Evolutionary conservation across 2,329 filamentous ascomycete genomes (phyloP).

Genomic region (Fusarium azukiicola): DNA sequence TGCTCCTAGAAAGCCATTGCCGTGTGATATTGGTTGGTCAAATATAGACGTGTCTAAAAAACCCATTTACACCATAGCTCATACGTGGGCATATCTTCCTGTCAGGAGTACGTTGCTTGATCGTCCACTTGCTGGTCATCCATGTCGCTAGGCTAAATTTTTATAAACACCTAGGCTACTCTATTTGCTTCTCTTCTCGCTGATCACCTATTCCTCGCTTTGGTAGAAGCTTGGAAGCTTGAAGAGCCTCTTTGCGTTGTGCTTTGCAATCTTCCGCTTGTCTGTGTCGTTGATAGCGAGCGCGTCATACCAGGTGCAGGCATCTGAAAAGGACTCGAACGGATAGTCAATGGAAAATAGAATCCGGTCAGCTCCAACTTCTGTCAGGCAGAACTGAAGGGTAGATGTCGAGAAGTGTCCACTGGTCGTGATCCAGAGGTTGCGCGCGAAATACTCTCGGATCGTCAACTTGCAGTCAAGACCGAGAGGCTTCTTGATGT

Average conservation of each 20-base stretch:
- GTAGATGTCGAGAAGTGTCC: conserved; percentile 77
- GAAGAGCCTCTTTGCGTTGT: conserved; percentile 67
- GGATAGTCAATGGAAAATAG: conserved; percentile 77
- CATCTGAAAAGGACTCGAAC: conserved; percentile 70
- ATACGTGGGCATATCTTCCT: too few species aligned
- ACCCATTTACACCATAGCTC: too few species aligned
- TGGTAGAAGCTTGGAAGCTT: conserved; percentile 57
- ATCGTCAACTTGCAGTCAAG: conserved; percentile 71
- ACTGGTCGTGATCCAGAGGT: conserved; percentile 78
- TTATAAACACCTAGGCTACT: background rate
- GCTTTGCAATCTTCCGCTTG: conserved; percentile 65
- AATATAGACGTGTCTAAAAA: too few species aligned
- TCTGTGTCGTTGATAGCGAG: conserved; percentile 59
- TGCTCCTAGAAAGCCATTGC: too few species aligned
- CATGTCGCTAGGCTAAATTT: too few species aligned
- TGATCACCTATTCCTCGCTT: conserved; percentile 40
- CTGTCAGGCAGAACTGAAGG: conserved; percentile 70
- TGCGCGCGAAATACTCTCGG: conserved; percentile 74
- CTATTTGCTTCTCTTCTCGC: background rate
- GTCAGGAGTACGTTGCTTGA: too few species aligned
- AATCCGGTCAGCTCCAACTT: conserved; percentile 72
- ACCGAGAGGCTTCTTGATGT: conserved; percentile 73
- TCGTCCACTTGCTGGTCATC: too few species aligned
- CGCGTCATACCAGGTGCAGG: conserved; percentile 66
- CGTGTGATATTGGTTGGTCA: too few species aligned